Evolutionary conservation across 805 yeast genomes (phyloP).

Genomic region (Schizosaccharomyces osmophilus): DNA sequence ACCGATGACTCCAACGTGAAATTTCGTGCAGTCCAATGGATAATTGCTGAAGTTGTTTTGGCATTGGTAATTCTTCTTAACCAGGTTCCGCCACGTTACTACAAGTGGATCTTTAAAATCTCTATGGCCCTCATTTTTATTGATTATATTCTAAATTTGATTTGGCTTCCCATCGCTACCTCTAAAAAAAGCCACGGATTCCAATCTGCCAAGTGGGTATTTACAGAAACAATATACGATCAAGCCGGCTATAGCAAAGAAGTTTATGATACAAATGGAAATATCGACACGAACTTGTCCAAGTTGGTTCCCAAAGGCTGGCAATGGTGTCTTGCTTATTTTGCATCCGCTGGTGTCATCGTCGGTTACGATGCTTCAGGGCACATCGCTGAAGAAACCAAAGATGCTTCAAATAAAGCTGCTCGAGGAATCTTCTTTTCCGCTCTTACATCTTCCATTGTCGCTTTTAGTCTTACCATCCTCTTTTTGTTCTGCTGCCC

Average conservation of each 20-base stretch:
- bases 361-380: constrained; percentile 10
- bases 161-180: constrained; percentile 11
- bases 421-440: constrained; percentile 9
- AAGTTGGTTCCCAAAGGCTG: constrained; percentile 9
- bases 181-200: constrained; percentile 8
- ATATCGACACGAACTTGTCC: constrained; percentile 1
- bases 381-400: constrained; percentile 11
- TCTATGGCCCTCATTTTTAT: constrained; percentile 5
- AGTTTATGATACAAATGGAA: not conserved
- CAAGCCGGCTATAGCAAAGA: not conserved
- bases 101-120: constrained; percentile 7
- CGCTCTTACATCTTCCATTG: constrained; percentile 6
- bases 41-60: constrained; percentile 8
- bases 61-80: constrained; percentile 6
- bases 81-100: constrained; percentile 8
- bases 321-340: constrained; percentile 9
- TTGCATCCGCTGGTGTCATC: constrained; percentile 8
- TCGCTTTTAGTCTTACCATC: constrained; percentile 6
- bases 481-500: constrained; percentile 10
- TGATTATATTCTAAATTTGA: constrained; percentile 8
- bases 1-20: constrained; percentile 6
- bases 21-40: constrained; percentile 10
- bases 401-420: constrained; percentile 8
- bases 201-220: constrained; percentile 7
- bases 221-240: constrained; percentile 3